Evolutionary conservation across 2,329 filamentous ascomycete species (phyloP).

Genomic region (Emergomyces pasteurianus): DNA sequence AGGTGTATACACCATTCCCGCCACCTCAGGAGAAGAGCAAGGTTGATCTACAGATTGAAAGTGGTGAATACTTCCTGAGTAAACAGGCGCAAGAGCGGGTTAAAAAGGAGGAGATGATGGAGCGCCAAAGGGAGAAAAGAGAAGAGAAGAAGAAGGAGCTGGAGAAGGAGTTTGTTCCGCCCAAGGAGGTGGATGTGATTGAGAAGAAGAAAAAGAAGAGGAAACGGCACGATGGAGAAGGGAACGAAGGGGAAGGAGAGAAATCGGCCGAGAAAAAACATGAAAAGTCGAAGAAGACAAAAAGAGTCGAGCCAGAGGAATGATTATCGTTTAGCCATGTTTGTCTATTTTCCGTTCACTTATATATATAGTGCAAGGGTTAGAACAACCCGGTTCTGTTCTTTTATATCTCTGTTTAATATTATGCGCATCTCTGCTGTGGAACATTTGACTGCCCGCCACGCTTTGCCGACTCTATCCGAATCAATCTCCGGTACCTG

Average conservation of each 20-base stretch:
- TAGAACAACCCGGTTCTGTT: not conserved
- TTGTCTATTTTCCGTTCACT: not conserved
- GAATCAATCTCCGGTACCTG: not conserved
- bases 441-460: not conserved
- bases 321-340: slow-evolving; percentile 3
- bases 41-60: slow-evolving; percentile 95
- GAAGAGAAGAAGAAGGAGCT: slow-evolving; percentile 77
- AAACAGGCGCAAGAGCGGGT: slow-evolving; percentile 86
- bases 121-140: slow-evolving; percentile 78
- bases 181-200: slow-evolving; percentile 55
- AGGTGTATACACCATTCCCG: slow-evolving; percentile 93
- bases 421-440: not conserved
- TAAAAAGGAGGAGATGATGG: slow-evolving; percentile 64
- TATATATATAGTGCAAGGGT: slow-evolving; percentile 3
- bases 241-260: not conserved
- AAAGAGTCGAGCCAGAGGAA: slow-evolving; percentile 20
- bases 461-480: not conserved
- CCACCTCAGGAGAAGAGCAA: slow-evolving; percentile 98
- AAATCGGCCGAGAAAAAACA: slow-evolving; percentile 44
- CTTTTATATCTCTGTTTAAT: not conserved
- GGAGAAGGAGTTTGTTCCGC: slow-evolving; percentile 75
- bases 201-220: slow-evolving; percentile 35
- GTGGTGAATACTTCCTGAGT: slow-evolving; percentile 88
- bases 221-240: slow-evolving; percentile 12
- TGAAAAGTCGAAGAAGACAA: slow-evolving; percentile 40